phyloP scores from a whole-genome alignment of 495 filamentous ascomycete species.

The Penicillium samsonianum region DNA sequence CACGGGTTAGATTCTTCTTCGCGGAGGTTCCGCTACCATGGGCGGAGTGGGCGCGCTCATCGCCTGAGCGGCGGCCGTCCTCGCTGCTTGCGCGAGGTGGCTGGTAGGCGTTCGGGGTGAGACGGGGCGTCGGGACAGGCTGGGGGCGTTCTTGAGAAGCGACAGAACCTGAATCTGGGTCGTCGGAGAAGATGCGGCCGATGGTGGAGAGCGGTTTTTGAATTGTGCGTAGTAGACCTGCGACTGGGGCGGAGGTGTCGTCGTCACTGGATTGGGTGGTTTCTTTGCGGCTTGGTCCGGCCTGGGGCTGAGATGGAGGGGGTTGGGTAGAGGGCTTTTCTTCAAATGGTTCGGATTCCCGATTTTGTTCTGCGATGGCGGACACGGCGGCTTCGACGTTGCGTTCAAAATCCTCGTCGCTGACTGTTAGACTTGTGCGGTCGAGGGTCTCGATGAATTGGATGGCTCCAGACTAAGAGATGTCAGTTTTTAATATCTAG shows the following conservation, averaged over 20 bases:
- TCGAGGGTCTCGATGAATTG: constrained; percentile 97
- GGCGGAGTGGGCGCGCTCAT: constrained; percentile 33
- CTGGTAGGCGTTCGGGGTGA: constrained; percentile 58
- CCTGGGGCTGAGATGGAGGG: constrained; percentile 44
- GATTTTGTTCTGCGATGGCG: constrained; percentile 89
- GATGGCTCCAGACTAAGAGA: constrained; percentile 79
- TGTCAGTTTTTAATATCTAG: not conserved
- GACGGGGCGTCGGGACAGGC: constrained; percentile 61
- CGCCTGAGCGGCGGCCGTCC: constrained; percentile 44
- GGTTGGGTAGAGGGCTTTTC: constrained; percentile 51
- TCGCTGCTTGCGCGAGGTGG: constrained; percentile 50
- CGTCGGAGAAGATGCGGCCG: constrained; percentile 96
- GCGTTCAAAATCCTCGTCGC: constrained; percentile 90
- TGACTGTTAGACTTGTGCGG: constrained; percentile 87
- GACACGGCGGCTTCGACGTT: constrained; percentile 95
- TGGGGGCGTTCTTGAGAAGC: constrained; percentile 41
- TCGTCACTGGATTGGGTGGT: constrained; percentile 52
- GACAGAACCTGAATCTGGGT: constrained; percentile 38
- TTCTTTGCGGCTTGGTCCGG: constrained; percentile 44
- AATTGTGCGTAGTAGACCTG: constrained; percentile 85
- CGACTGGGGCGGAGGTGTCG: constrained; percentile 72
- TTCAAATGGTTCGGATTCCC: constrained; percentile 54
- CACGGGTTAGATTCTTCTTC: constrained; percentile 33
- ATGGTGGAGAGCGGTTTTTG: constrained; percentile 90
- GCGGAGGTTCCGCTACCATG: constrained; percentile 23